These are phyloP conservation scores for Sergeia podlipaevii DNA, from an alignment of 208 protist species.

Conservation along the genomic window DNA sequence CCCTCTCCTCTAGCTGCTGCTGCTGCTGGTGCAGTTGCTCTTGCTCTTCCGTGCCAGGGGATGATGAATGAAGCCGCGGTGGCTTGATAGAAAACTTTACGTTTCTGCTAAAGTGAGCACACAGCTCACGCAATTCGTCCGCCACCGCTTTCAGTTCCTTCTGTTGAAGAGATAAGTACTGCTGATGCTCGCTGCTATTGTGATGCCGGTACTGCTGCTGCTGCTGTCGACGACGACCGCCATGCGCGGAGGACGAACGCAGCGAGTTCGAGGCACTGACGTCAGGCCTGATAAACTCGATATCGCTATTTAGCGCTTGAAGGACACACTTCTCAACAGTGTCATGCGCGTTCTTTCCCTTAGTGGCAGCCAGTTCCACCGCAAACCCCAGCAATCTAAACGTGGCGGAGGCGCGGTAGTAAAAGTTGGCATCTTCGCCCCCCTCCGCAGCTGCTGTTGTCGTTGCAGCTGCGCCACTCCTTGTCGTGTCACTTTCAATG, in stretches of 20 bases:
- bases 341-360: conserved; percentile 26
- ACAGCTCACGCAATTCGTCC: conserved; percentile 68
- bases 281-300: conserved; percentile 55
- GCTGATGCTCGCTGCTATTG: conserved; percentile 4
- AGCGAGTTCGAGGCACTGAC: neutral
- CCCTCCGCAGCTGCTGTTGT: neutral
- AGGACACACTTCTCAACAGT: conserved; percentile 55
- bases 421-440: conserved; percentile 1
- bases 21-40: neutral
- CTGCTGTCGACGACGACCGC: conserved; percentile 1
- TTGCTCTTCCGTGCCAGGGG: neutral
- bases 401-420: conserved; percentile 70
- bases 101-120: conserved; percentile 63
- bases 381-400: conserved; percentile 82
- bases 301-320: conserved; percentile 74
- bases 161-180: conserved; percentile 51
- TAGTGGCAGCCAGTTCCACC: conserved; percentile 72
- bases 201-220: conserved; percentile 9
- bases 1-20: neutral
- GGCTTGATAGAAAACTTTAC: conserved; percentile 84
- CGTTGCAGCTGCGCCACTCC: conserved; percentile 6
- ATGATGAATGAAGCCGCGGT: conserved; percentile 17
- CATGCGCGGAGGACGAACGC: conserved; percentile 2
- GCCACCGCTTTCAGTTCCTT: conserved; percentile 68
- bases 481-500: conserved; percentile 7